phyloP scores from a whole-genome alignment of 2,329 filamentous ascomycete genomes.

The Scortechinia acanthostroma region DNA sequence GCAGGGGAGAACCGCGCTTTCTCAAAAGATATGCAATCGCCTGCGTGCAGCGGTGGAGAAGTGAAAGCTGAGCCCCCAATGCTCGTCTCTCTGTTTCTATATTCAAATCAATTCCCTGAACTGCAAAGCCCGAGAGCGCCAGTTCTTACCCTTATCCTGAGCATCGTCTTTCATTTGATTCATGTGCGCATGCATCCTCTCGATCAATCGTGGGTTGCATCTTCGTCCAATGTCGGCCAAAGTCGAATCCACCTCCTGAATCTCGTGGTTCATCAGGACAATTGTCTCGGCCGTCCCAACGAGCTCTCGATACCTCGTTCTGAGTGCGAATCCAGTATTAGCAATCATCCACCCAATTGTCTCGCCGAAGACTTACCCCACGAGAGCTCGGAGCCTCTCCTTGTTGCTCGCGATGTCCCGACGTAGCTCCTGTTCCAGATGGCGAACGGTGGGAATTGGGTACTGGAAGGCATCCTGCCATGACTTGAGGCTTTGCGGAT shows the following conservation, averaged over 20 bases:
- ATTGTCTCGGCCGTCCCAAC: slow-evolving; percentile 62
- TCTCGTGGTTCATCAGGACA: slow-evolving; percentile 55
- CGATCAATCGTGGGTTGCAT: slow-evolving; percentile 49
- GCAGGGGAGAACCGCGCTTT: slow-evolving; percentile 17
- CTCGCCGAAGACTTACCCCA: slow-evolving; percentile 38
- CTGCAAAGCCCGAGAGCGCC: background rate
- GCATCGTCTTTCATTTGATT: slow-evolving; percentile 21
- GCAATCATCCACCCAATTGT: slow-evolving; percentile 4
- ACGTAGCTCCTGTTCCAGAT: slow-evolving; percentile 57
- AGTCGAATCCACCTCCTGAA: slow-evolving; percentile 45
- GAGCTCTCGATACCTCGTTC: slow-evolving; percentile 57
- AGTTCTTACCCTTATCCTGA: slow-evolving; percentile 18
- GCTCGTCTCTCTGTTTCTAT: slow-evolving; percentile 12
- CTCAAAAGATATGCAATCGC: slow-evolving; percentile 4
- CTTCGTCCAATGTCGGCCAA: slow-evolving; percentile 46
- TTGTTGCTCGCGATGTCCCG: slow-evolving; percentile 54
- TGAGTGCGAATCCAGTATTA: slow-evolving; percentile 14
- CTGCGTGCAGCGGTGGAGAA: slow-evolving; percentile 5
- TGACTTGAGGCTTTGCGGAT: slow-evolving; percentile 43
- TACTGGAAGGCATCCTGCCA: slow-evolving; percentile 67
- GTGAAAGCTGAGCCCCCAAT: slow-evolving; percentile 1
- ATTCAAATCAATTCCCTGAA: slow-evolving; percentile 5
- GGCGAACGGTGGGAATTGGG: slow-evolving; percentile 52
- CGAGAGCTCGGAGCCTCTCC: slow-evolving; percentile 58
- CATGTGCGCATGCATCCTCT: slow-evolving; percentile 38